Percentiles rank a stretch among this genome's conserved stretches.
phyloP scores from a whole-genome alignment of 768 basidiomycete genomes.

The Leccinum imitatum region DNA sequence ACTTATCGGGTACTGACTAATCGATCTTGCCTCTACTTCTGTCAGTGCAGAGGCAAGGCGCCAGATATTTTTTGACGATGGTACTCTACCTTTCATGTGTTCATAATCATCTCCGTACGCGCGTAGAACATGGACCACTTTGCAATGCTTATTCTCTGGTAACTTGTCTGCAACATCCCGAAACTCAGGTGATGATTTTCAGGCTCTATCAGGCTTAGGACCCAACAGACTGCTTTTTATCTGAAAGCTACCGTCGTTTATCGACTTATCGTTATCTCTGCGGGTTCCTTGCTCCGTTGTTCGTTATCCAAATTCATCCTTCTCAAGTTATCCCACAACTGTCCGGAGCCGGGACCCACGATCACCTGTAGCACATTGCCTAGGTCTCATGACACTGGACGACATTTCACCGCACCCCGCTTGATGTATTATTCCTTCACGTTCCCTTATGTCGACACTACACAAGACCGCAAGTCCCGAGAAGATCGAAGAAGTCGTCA shows the following conservation, averaged over 20 bases:
- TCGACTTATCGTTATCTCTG: not conserved
- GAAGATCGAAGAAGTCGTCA: constrained; percentile 16
- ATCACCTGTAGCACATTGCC: not conserved
- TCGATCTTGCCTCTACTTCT: constrained; percentile 2
- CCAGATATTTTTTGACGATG: constrained; percentile 9
- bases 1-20: constrained; percentile 14
- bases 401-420: not conserved
- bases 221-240: constrained; percentile 2
- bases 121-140: constrained; percentile 5
- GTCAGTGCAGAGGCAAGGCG: not conserved
- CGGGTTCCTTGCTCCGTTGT: not conserved
- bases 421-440: not conserved
- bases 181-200: not conserved
- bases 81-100: constrained; percentile 16
- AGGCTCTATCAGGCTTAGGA: too few relatives aligned
- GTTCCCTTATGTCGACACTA: constrained; percentile 7
- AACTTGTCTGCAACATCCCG: not conserved
- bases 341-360: constrained; percentile 3
- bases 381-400: not conserved
- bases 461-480: constrained; percentile 3
- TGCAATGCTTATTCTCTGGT: constrained; percentile 1
- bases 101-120: constrained; percentile 14
- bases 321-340: constrained; percentile 7
- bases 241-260: not conserved
- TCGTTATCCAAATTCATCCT: not conserved